phyloP scores from a whole-genome alignment of 352 stramenopile species.

The Globisporangium emineosum region DNA sequence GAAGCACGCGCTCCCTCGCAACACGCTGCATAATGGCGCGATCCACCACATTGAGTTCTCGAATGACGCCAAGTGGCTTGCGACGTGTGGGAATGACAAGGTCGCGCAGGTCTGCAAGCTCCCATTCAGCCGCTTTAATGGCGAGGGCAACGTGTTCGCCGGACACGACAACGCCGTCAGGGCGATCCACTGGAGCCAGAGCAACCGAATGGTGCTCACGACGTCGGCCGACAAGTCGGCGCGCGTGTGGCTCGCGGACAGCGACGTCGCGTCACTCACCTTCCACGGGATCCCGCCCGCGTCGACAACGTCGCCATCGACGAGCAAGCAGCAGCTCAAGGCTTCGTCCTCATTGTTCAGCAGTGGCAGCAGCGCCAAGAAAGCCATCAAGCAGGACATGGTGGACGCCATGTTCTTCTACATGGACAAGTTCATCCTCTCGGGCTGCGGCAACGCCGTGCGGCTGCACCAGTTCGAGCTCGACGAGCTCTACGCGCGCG shows the following conservation, averaged over 20 bases:
- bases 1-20: conserved; percentile 48
- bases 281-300: conserved; percentile 40
- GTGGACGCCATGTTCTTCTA: conserved; percentile 81
- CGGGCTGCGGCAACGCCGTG: conserved; percentile 55
- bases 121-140: conserved; percentile 67
- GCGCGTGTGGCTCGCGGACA: conserved; percentile 62
- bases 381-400: conserved; percentile 47
- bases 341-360: conserved; percentile 20
- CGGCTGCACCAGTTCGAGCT: conserved; percentile 77
- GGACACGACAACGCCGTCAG: conserved; percentile 68
- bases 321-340: conserved; percentile 11
- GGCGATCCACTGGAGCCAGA: conserved; percentile 73
- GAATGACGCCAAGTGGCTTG: conserved; percentile 70
- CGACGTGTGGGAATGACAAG: conserved; percentile 58
- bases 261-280: conserved; percentile 56
- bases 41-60: conserved; percentile 79
- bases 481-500: conserved; percentile 48
- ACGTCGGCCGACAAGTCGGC: conserved; percentile 68
- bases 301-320: conserved; percentile 25
- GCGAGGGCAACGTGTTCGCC: conserved; percentile 64
- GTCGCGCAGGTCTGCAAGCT: conserved; percentile 64
- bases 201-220: conserved; percentile 62
- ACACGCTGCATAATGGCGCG: conserved; percentile 57
- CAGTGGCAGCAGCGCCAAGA: conserved; percentile 41
- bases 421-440: conserved; percentile 86